Evolutionary conservation across 2,329 filamentous ascomycete genomes (phyloP), one percentile per base, ranked within the genome.

Genomic region (Drechslerella coelobrocha): DNA sequence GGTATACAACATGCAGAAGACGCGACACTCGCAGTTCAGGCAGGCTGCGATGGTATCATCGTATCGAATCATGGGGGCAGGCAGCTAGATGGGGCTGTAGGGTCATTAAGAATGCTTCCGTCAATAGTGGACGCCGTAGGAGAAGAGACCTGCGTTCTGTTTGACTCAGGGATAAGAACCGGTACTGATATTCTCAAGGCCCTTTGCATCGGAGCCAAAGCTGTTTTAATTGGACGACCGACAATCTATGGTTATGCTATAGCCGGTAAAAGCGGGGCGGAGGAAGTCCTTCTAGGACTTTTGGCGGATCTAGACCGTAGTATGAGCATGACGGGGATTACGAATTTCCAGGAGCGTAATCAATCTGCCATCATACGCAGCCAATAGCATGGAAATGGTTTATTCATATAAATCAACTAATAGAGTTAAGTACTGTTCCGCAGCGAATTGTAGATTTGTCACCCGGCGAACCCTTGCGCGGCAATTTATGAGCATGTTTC

Each of bases 11-110:
- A 77, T 5, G 78, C 78, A 1, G 78, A 80, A n/a, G 80, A 82
- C 56, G 80, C 79, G 1, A 41, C 50, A 34, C 34, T 45, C 17
- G 72, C 62, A 10, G 54, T 69, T 10, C 37, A 63, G 21, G 66
- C 78, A 26, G 79, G 79, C 0, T 75, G 79, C 14, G 78, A 81
- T 34, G 79, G 75, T 24, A 78, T 81, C 55, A 79, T 78, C 75
- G 75, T 81, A 4, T 79, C 77, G 29, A 81, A 81, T 75, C 80
- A 81, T 72, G 80, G 79, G 14, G 79, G 78, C 2, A 76, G 80
- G n/a, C 79, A 81, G 71, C 75, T 80, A 0, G 80, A 81, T 34
- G 72, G 79, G 73, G 76, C 79, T 66, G 78, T 77, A 61, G 79
- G 31, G 72, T 76, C 21, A 0, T 76, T 79, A 0, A 78, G 78